Evolutionary conservation across 1,284 basidiomycete species (phyloP), one percentile per base, ranked within the genome.

Genomic region (Cryptococcus depauperatus): DNA sequence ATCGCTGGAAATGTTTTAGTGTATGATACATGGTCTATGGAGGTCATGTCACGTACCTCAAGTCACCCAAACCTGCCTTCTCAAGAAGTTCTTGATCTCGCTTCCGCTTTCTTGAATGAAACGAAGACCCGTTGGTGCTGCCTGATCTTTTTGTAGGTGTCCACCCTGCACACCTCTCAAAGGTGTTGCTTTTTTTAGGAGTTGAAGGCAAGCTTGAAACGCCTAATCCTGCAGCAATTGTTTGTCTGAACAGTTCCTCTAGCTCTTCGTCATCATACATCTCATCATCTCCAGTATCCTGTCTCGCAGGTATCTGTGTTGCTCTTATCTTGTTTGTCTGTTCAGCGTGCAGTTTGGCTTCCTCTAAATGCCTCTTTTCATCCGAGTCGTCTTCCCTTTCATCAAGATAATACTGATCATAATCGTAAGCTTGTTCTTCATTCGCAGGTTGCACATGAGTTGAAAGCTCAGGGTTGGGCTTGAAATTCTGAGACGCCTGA

Each of bases 381-480:
- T 55, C 57, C 18, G 9, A 8, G 19, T 41, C 39, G 5, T 18
- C 39, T 18, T 27, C 13, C 2, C 18, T 28, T 18, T 16, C 39
- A 18, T 22, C 46, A 21, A 42, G 40, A 6, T 26, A 37, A 10
- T 38, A 48, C n/a, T 55, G 56, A 22, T 62, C 62, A 14, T 55
- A 58, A 22, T 55, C 48, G n/a, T 58, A 58, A 9, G 62, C 61
- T 7, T 53, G 56, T 10, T 61, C 59, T 7, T 50, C 43, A 11
- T 45, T 44, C 8, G 55, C 57, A 1, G 54, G 50, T 27, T 62
- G 61, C 18, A 72, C 66, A 2, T 59, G 59, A 18, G 62, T 52
- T 14, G 61, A 61, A 30, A 68, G 58, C 13, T 69, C 66, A 35
- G 67, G 56, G 14, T 69, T 62, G 11, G 67, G 52, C 7, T 61